A percentile compares a stretch with the other conserved stretches of the same genome.
Evolutionary conservation across 495 filamentous ascomycete genomes (phyloP).

Genomic region (Aspergillus kassunensis): DNA sequence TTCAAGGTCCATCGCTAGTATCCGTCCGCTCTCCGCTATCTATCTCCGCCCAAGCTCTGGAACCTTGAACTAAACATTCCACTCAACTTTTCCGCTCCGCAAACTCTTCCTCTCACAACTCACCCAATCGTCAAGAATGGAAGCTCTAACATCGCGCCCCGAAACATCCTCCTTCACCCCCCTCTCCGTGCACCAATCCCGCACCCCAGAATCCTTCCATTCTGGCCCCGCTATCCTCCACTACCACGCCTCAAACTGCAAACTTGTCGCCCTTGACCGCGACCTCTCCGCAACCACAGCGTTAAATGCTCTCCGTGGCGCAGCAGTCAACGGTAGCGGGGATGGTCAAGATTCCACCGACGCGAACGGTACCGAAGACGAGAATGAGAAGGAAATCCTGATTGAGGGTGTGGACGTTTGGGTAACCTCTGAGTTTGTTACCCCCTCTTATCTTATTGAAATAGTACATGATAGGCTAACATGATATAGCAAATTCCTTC

Average conservation of each 20-base stretch:
- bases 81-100: conserved; percentile 6
- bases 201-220: conserved; percentile 82
- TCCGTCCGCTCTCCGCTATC: conserved; percentile 7
- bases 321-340: conserved; percentile 8
- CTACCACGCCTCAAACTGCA: conserved; percentile 61
- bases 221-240: conserved; percentile 75
- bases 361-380: conserved; percentile 25
- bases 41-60: conserved; percentile 9
- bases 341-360: conserved; percentile 2
- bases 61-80: too few species aligned
- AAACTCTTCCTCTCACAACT: neutral
- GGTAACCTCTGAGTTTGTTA: conserved; percentile 69
- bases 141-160: conserved; percentile 48
- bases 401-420: conserved; percentile 63
- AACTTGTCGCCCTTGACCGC: conserved; percentile 48
- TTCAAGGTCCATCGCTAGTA: too few species aligned
- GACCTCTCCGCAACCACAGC: conserved; percentile 34
- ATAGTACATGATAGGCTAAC: too few species aligned
- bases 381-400: conserved; percentile 40
- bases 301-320: conserved; percentile 28
- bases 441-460: too few species aligned
- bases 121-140: conserved; percentile 33
- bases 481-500: conserved; percentile 58
- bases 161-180: conserved; percentile 58
- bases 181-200: conserved; percentile 73